Percentiles rank a stretch among this genome's conserved stretches.
These are phyloP conservation scores for Agaricales sp. DNA, from an alignment of 1,284 basidiomycete species.

Conservation along the genomic window DNA sequence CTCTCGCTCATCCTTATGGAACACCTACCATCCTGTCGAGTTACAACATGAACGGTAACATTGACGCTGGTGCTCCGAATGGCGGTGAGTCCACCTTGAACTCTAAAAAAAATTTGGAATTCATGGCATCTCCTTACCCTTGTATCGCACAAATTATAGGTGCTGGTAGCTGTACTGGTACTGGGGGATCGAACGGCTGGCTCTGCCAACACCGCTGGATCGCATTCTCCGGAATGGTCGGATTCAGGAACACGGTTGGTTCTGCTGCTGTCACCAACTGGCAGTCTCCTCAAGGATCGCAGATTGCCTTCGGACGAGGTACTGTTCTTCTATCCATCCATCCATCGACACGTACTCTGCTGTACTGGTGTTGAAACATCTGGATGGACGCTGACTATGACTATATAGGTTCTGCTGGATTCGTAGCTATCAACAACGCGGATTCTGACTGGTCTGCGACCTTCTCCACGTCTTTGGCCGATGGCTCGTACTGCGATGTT, in stretches of 20 bases:
- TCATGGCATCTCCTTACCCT: too few species aligned
- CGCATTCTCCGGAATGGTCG: conserved; percentile 50
- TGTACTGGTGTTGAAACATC: conserved; percentile 2
- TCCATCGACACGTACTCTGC: background rate
- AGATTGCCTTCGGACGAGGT: conserved; percentile 58
- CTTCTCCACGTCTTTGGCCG: conserved; percentile 45
- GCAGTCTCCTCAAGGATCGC: conserved; percentile 42
- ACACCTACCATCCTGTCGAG: conserved; percentile 55
- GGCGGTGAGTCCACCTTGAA: conserved; percentile 23
- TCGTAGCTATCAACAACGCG: conserved; percentile 56
- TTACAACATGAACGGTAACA: conserved; percentile 36
- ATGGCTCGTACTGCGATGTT: conserved; percentile 56
- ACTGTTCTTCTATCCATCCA: conserved; percentile 8
- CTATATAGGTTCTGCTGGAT: conserved; percentile 38
- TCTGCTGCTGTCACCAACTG: conserved; percentile 38
- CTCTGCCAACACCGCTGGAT: conserved; percentile 55
- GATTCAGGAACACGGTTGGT: conserved; percentile 53
- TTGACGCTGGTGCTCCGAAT: conserved; percentile 48
- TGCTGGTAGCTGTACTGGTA: conserved; percentile 40
- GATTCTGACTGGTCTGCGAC: conserved; percentile 42
- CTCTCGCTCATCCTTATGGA: conserved; percentile 57
- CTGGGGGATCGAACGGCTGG: conserved; percentile 47
- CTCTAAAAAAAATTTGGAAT: conserved; percentile 1
- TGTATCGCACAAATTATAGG: too few species aligned
- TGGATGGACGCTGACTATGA: too few species aligned